phyloP scores from a whole-genome alignment of 208 protist genomes.

The Giardia muris region DNA sequence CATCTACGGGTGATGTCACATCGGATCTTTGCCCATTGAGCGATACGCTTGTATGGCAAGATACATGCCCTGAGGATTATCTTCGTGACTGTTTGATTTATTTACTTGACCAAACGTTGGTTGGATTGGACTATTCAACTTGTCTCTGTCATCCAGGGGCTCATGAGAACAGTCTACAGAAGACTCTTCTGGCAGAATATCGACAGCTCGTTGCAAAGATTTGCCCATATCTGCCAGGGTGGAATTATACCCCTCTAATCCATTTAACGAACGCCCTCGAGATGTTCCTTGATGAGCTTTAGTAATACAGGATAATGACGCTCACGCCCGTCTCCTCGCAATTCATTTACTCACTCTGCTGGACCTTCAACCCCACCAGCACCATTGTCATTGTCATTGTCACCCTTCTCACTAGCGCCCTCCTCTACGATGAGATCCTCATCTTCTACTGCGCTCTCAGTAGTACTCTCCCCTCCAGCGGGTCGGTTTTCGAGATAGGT shows the following conservation, averaged over 20 bases:
- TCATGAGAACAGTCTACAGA: neutral
- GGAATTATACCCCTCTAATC: neutral
- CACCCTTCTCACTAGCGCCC: neutral
- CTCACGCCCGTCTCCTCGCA: too few species aligned
- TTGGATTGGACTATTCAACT: neutral
- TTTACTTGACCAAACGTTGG: neutral
- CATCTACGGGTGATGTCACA: too few species aligned
- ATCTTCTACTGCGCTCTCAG: neutral
- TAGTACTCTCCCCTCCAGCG: too few species aligned
- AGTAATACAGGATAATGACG: too few species aligned
- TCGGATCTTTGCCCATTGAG: too few species aligned
- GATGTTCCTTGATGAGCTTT: too few species aligned
- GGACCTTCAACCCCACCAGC: neutral
- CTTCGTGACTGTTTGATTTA: neutral
- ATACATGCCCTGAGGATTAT: neutral
- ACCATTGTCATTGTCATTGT: neutral
- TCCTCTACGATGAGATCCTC: neutral
- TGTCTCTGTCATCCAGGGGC: neutral
- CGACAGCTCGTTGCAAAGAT: neutral
- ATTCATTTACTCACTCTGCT: too few species aligned
- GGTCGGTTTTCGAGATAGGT: too few species aligned
- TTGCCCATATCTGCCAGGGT: neutral
- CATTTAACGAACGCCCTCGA: too few species aligned
- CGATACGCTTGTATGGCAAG: neutral
- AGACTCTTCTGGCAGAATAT: neutral